phyloP scores from a whole-genome alignment of 2,329 filamentous ascomycete genomes.

The Epichloe gansuensis region DNA sequence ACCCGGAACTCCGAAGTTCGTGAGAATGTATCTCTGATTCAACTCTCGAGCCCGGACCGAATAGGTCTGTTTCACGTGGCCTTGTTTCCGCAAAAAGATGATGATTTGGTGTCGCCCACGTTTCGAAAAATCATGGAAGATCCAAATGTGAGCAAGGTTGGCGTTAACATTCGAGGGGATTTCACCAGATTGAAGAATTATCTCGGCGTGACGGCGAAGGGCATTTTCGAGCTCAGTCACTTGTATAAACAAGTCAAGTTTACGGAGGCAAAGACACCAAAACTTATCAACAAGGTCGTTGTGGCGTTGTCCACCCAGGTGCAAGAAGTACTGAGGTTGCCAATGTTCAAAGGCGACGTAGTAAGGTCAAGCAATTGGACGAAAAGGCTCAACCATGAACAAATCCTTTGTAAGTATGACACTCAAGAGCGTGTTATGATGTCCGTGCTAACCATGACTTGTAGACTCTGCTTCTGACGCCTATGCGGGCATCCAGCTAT shows the following conservation, averaged over 20 bases:
- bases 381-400: conserved; percentile 43
- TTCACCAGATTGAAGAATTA: conserved; percentile 55
- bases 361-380: conserved; percentile 72
- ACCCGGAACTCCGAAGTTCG: conserved; percentile 38
- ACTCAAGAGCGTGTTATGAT: background rate
- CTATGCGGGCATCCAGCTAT: conserved; percentile 68
- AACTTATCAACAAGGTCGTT: conserved; percentile 51
- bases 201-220: conserved; percentile 51
- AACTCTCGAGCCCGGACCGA: conserved; percentile 64
- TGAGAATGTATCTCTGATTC: conserved; percentile 67
- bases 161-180: conserved; percentile 64
- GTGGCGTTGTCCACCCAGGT: conserved; percentile 61
- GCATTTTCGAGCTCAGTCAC: conserved; percentile 72
- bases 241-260: conserved; percentile 67
- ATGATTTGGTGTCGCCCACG: conserved; percentile 55
- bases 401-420: conserved; percentile 52
- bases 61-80: conserved; percentile 77
- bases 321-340: conserved; percentile 56
- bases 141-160: conserved; percentile 56
- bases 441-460: background rate
- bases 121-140: conserved; percentile 64
- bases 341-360: conserved; percentile 58
- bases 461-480: conserved; percentile 70
- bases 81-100: conserved; percentile 35
- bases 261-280: conserved; percentile 34